Conservation (phyloP, 495 filamentous ascomycete genomes). For the Neurospora sp. region DNA sequence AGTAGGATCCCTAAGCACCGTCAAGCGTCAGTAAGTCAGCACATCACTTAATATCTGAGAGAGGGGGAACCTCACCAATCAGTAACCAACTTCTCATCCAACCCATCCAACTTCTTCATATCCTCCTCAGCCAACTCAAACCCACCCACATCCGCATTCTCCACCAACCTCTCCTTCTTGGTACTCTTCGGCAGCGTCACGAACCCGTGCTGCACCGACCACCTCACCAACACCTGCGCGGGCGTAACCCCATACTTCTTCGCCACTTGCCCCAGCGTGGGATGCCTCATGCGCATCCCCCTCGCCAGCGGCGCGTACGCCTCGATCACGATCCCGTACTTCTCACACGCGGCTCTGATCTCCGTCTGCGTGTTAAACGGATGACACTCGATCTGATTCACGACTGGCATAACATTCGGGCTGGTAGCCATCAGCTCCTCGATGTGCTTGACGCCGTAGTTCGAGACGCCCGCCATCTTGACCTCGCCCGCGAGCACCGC, state of each 20-base stretch:
- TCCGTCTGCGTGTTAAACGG: conserved; percentile 55
- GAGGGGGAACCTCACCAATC: conserved; percentile 32
- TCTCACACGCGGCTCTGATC: conserved; percentile 44
- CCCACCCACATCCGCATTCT: conserved; percentile 56
- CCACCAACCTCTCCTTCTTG: conserved; percentile 48
- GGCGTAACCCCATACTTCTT: conserved; percentile 49
- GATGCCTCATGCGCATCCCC: conserved; percentile 45
- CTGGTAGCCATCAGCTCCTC: conserved; percentile 50
- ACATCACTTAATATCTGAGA: neutral
- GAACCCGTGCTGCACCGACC: conserved; percentile 64
- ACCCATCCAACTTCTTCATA: conserved; percentile 49
- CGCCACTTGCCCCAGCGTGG: conserved; percentile 35
- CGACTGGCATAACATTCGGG: conserved; percentile 21
- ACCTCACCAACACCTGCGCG: conserved; percentile 52
- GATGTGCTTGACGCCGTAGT: conserved; percentile 58
- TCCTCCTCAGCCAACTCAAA: conserved; percentile 55
- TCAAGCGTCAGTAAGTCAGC: neutral
- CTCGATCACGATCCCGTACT: conserved; percentile 48
- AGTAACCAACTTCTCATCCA: conserved; percentile 60
- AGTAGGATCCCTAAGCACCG: neutral
- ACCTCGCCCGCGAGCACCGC: conserved; percentile 50
- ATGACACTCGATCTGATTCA: conserved; percentile 64
- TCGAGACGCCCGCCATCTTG: conserved; percentile 53
- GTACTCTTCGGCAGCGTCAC: conserved; percentile 68
- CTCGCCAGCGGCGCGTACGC: conserved; percentile 56